phyloP scores from a whole-genome alignment of 108 stramenopile species.

The Cyclotella kingstonii region DNA sequence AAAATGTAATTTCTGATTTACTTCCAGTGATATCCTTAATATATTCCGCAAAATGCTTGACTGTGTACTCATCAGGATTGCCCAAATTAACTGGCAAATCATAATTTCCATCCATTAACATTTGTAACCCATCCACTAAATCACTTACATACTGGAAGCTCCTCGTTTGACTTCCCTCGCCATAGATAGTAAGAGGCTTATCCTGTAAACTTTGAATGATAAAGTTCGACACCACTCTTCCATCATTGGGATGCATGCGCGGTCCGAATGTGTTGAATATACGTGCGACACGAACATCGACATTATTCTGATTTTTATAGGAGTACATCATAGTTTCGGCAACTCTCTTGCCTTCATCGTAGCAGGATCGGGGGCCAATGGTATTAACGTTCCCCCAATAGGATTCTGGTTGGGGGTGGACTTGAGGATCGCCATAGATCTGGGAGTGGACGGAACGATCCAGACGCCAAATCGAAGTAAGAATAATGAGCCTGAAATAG shows the following conservation, averaged over 20 bases:
- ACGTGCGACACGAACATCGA: slow-evolving; percentile 96
- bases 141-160: slow-evolving; percentile 99
- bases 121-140: slow-evolving; percentile 95
- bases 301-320: slow-evolving; percentile 87
- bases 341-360: slow-evolving; percentile 99
- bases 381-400: slow-evolving; percentile 99
- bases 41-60: slow-evolving; percentile 87
- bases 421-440: slow-evolving; percentile 85
- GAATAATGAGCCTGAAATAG: not conserved
- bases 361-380: slow-evolving; percentile 96
- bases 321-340: slow-evolving; percentile 99
- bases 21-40: slow-evolving; percentile 76
- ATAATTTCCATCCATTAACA: slow-evolving; percentile 94
- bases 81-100: slow-evolving; percentile 95
- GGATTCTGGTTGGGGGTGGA: slow-evolving; percentile 93
- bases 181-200: slow-evolving; percentile 97
- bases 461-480: not conserved
- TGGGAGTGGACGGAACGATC: not conserved
- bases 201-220: slow-evolving; percentile 97
- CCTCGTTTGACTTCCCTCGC: slow-evolving; percentile 93
- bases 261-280: slow-evolving; percentile 99
- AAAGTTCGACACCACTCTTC: slow-evolving; percentile 98
- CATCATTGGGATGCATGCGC: slow-evolving; percentile 99
- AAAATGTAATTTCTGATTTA: slow-evolving; percentile 64
- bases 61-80: slow-evolving; percentile 97